Conservation (phyloP, 1,139 yeast genomes). For the Blastobotrys indianensis region DNA sequence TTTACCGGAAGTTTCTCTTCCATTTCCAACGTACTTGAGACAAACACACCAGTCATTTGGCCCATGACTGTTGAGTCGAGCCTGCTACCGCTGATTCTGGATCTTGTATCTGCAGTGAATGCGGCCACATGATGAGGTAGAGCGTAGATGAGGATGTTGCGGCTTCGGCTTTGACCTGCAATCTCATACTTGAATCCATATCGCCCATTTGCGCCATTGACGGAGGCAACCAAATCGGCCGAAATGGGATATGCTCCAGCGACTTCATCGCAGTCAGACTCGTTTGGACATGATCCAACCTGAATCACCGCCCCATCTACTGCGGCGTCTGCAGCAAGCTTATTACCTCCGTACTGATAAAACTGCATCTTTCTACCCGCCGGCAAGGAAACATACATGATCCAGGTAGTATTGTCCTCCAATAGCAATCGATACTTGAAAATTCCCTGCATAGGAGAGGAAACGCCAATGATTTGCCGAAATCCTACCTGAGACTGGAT, state of each 20-base stretch:
- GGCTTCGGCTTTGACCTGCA: constrained; percentile 49
- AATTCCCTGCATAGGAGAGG: constrained; percentile 28
- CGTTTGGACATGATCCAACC: constrained; percentile 48
- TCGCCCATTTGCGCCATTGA: constrained; percentile 38
- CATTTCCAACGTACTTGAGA: constrained; percentile 49
- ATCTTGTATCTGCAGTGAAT: constrained; percentile 27
- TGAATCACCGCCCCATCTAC: constrained; percentile 52
- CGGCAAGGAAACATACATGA: constrained; percentile 51
- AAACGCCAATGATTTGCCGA: constrained; percentile 26
- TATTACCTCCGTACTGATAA: constrained; percentile 44
- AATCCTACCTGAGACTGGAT: constrained; percentile 55
- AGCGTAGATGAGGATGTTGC: constrained; percentile 55
- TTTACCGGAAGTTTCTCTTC: constrained; percentile 52
- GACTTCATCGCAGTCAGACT: constrained; percentile 44
- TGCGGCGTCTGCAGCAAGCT: constrained; percentile 24
- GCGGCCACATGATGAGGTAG: constrained; percentile 67
- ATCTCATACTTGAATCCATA: constrained; percentile 50
- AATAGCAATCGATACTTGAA: constrained; percentile 41
- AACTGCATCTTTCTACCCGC: constrained; percentile 38
- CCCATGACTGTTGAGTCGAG: constrained; percentile 65
- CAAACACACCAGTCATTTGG: constrained; percentile 48
- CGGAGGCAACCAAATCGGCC: constrained; percentile 39
- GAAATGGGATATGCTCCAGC: constrained; percentile 55
- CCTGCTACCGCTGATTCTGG: constrained; percentile 38
- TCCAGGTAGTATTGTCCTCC: constrained; percentile 49